phyloP scores from a whole-genome alignment of 1,284 basidiomycete species.

The Meripilus lineatus region DNA sequence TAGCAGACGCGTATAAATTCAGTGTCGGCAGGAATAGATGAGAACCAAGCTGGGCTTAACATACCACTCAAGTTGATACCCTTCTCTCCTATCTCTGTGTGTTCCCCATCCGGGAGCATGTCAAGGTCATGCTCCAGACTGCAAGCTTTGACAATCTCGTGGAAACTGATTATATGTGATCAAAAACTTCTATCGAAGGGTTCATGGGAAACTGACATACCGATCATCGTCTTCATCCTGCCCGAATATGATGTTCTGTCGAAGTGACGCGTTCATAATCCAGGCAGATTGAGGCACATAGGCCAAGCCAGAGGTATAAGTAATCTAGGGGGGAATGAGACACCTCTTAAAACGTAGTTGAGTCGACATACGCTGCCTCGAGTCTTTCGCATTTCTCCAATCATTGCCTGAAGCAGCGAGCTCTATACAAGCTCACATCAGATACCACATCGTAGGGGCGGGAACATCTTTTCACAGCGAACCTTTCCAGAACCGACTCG shows the following conservation, averaged over 20 bases:
- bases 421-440: conserved; percentile 31
- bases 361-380: conserved; percentile 40
- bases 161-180: conserved; percentile 33
- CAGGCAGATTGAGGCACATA: conserved; percentile 78
- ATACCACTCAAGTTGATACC: conserved; percentile 65
- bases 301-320: conserved; percentile 63
- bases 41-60: conserved; percentile 7
- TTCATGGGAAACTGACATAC: conserved; percentile 26
- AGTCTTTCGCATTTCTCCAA: conserved; percentile 75
- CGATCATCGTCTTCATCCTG: conserved; percentile 48
- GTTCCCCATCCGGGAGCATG: conserved; percentile 59
- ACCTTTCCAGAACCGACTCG: conserved; percentile 72
- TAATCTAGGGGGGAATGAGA: conserved; percentile 35
- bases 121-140: conserved; percentile 61
- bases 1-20: conserved; percentile 19
- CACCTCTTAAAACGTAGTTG: neutral
- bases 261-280: conserved; percentile 73
- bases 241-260: conserved; percentile 67
- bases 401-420: conserved; percentile 63
- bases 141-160: conserved; percentile 55
- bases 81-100: conserved; percentile 83
- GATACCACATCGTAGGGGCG: neutral
- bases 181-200: neutral
- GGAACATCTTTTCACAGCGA: conserved; percentile 15
- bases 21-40: conserved; percentile 3